Percentiles rank a stretch among this genome's conserved stretches.
These are phyloP conservation scores for Globisporangium sylvaticum DNA, from an alignment of 352 stramenopile genomes.

Conservation along the genomic window DNA sequence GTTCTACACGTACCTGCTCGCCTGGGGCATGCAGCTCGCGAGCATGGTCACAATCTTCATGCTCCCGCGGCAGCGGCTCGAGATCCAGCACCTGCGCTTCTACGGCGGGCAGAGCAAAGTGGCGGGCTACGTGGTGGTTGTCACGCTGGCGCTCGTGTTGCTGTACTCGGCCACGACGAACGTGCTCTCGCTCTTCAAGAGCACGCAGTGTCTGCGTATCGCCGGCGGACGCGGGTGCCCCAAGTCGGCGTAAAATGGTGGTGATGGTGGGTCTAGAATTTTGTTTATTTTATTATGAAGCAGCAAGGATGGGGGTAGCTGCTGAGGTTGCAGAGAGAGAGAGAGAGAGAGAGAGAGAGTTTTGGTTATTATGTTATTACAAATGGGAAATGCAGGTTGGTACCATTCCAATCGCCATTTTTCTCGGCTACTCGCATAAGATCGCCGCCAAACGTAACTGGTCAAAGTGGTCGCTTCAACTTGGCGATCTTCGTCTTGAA, in stretches of 20 bases:
- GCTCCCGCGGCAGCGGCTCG: constrained; percentile 38
- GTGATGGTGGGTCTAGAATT: neutral
- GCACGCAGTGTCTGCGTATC: constrained; percentile 43
- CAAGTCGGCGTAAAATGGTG: neutral
- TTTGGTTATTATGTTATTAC: neutral
- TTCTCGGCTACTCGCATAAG: no score
- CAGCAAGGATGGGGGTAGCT: neutral
- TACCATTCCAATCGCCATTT: no score
- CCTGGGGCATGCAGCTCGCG: constrained; percentile 46
- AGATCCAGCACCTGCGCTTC: constrained; percentile 28
- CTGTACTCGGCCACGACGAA: constrained; percentile 29
- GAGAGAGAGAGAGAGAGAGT: no score
- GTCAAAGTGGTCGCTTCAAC: no score
- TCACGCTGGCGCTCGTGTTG: constrained; percentile 18
- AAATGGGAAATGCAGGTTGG: neutral
- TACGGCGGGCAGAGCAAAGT: constrained; percentile 14
- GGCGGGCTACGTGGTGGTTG: constrained; percentile 18
- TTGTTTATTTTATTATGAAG: constrained; percentile 3
- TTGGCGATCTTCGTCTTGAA: no score
- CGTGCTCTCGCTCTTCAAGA: constrained; percentile 44
- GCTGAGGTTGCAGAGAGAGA: neutral
- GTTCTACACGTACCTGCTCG: constrained; percentile 46
- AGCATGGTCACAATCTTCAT: constrained; percentile 42
- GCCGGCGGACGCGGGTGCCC: constrained; percentile 41
- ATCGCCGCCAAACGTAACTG: no score